Percentiles rank a stretch among this genome's conserved stretches.
Evolutionary conservation across 371 early-diverging fungal species (phyloP).

Genomic region (Saksenaea oblongispora): DNA sequence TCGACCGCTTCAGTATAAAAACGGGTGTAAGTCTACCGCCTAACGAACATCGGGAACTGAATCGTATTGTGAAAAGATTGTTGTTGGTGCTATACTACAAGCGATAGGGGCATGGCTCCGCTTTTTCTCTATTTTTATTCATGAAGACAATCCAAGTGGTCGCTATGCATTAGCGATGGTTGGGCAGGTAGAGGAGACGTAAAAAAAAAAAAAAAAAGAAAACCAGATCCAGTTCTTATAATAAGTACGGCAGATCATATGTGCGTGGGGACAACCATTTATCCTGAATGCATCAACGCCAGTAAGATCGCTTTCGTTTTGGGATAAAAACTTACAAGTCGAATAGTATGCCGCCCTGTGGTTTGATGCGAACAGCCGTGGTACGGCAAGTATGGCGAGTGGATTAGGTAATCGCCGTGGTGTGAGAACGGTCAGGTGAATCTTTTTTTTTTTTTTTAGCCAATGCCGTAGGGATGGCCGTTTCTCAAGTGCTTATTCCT

Average conservation of each 20-base stretch:
- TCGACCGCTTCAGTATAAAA: conserved; percentile 53
- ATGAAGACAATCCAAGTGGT: conserved; percentile 15
- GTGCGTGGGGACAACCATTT: conserved; percentile 50
- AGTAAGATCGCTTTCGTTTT: conserved; percentile 19
- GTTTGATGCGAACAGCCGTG: conserved; percentile 44
- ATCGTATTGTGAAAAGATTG: too few relatives aligned
- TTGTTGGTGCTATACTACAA: conserved; percentile 38
- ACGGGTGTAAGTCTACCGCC: conserved; percentile 42
- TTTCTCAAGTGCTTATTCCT: conserved; percentile 43
- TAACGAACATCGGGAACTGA: too few relatives aligned
- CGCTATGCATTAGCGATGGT: conserved; percentile 37
- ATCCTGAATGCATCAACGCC: conserved; percentile 47
- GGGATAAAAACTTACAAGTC: too few relatives aligned
- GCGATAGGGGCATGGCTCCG: conserved; percentile 47
- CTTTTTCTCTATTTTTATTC: conserved; percentile 37
- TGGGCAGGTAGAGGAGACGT: conserved; percentile 35
- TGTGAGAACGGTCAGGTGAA: not conserved
- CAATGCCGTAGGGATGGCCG: conserved; percentile 49
- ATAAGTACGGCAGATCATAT: conserved; percentile 35
- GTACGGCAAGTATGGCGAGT: conserved; percentile 40
- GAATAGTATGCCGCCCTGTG: conserved; percentile 47
- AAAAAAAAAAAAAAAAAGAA: not conserved
- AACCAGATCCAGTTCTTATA: not conserved
- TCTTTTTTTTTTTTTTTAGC: conserved; percentile 19
- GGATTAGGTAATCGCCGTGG: conserved; percentile 34